Base-by-base conservation (phyloP, 2,329 filamentous ascomycete species). In the Hymenoscyphus scutula region DNA sequence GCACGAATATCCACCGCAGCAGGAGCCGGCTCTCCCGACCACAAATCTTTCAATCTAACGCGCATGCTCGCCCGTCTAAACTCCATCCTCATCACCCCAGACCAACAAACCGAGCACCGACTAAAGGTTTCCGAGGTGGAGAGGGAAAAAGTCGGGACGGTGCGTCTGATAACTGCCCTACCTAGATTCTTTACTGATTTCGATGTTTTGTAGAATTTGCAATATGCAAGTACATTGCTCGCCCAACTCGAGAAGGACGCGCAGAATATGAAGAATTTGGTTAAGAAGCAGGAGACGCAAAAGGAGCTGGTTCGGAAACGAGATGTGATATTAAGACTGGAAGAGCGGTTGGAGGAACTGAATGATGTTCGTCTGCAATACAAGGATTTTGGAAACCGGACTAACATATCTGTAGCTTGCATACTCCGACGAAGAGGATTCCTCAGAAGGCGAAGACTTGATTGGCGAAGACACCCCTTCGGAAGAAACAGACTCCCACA, bases 181-280 rank as follows among this genome's bases (percentile, higher is more conserved):
- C 41, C 10, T 3, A 10, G 3, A 10, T 6, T 48, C n/a, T 48
- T 13, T 54, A 8, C 51, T 54, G 11, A 54, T 30, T 54, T 4
- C n/a, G 2, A 25, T 15, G 6, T 5, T 15, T 54, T 27, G 17
- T 65, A 90, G 85, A 93, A 92, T 70, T 79, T 94, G 64, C 84
- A 89, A 68, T 85, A 90, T 73, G 90, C 90, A 23, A 85, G 87
- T 48, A 82, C 81, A 0, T 81, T 90, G 32, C 84, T 93, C 61
- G 82, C 88, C 23, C 86, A 82, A 63, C 82, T 92, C 51, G 90
- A 92, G 73, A 89, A 91, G 69, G 85, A 89, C 68, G 82, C 85
- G 5, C 76, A 84, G 15, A 78, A 76, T n/a, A 77, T 87, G 65
- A 87, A 87, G 72, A 77, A 82, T 34, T 82, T 82, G 62, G 74